Base-by-base conservation (phyloP, 352 stramenopile genomes). In the Globisporangium spiculum region DNA sequence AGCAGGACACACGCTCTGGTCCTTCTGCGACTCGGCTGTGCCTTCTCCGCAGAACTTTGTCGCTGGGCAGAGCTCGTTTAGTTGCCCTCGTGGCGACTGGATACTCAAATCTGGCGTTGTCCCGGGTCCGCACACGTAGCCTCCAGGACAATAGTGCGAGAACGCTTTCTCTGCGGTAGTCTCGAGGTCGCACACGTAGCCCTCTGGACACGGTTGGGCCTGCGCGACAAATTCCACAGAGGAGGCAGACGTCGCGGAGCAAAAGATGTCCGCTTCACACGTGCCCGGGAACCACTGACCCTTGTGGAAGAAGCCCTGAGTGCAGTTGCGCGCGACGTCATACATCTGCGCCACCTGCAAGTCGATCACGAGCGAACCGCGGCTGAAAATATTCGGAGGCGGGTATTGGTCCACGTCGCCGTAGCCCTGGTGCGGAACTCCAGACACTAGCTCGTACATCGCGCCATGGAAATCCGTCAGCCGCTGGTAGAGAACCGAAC, bases 241-340 rank as follows among this genome's bases (percentile, higher is more conserved):
- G 6, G 66, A 60, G 3, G 54, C 58, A 1, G 78, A 44, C 20
- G 71, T 67, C 18, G 68, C 66, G 3, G 67, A 63, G 72, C 97
- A 99, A 44, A 99, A 98, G 3, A 97, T 73, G 75, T 99, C 97
- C 10, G 94, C 96, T 73, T 99, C 97, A 67, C 97, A 99, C 18
- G 96, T 99, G 2, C 97, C 97, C 16, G 90, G 90, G 67, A 98
- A 98, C 88, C 96, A 99, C 71, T 96, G 81, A 27, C 93, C 90
- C 27, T 88, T 67, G 52, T 90, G 78, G 38, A 92, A 92, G 50
- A 98, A 97, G 0, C 97, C 96, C 27, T 85, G 86, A 2, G 95
- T 99, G 72, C 97, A 99, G 70, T 99, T 99, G 50, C 95, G 97
- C 4, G 84, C 76, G 3, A 79, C 75, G 60, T 98, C 88, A 59